Evolutionary conservation across 2,329 filamentous ascomycete species (phyloP).

Genomic region (Ascochyta clinopodiicola): DNA sequence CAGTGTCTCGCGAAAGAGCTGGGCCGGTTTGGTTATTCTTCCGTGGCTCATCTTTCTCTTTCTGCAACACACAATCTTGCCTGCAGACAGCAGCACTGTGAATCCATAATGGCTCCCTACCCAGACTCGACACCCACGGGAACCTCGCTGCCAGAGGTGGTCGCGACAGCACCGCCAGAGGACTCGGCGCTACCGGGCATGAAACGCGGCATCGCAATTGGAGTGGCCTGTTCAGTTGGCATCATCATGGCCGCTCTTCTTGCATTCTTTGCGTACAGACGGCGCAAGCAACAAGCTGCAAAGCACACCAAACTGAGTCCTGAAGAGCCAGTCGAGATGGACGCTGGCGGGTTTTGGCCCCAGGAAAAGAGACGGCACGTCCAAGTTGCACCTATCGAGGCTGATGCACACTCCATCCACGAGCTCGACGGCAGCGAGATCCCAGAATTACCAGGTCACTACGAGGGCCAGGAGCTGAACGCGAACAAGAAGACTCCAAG

Average conservation of each 20-base stretch:
- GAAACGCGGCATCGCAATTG: slow-evolving; percentile 40
- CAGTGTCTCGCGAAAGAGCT: slow-evolving; percentile 7
- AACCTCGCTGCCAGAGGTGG: not conserved
- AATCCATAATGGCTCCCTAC: slow-evolving; percentile 11
- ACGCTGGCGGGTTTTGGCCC: slow-evolving; percentile 7
- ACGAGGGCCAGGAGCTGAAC: slow-evolving; percentile 26
- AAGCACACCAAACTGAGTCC: slow-evolving; percentile 4
- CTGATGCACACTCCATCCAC: slow-evolving; percentile 28
- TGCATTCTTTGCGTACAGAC: slow-evolving; percentile 29
- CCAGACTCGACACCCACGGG: slow-evolving; percentile 7
- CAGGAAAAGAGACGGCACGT: slow-evolving; percentile 23
- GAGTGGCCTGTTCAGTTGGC: slow-evolving; percentile 32
- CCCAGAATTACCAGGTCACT: slow-evolving; percentile 29
- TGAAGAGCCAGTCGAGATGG: slow-evolving; percentile 14
- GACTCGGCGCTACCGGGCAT: slow-evolving; percentile 34
- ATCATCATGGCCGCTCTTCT: slow-evolving; percentile 32
- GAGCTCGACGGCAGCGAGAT: slow-evolving; percentile 30
- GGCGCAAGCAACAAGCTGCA: slow-evolving; percentile 23
- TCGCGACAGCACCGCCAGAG: not conserved
- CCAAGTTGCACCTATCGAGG: slow-evolving; percentile 25
- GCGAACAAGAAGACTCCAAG: slow-evolving; percentile 9
- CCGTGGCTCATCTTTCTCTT: not conserved
- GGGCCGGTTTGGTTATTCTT: slow-evolving; percentile 1
- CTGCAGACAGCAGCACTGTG: not conserved
- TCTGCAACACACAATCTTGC: not conserved